These are phyloP conservation scores for Maudiozyma barnettii DNA, from an alignment of 805 yeast genomes.

Conservation along the genomic window DNA sequence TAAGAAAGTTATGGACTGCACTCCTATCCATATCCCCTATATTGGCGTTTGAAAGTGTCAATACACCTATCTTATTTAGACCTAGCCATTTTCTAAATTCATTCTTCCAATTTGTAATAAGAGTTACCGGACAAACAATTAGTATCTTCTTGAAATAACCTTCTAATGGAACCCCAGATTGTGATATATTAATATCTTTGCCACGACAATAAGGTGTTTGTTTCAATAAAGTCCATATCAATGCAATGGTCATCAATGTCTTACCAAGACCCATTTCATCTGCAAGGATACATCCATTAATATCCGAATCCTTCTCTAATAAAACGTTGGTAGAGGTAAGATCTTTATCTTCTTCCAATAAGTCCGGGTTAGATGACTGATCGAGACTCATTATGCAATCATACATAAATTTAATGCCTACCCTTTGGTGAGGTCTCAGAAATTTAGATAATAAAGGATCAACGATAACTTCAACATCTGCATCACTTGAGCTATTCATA, in stretches of 20 bases:
- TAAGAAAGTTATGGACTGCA: conserved; percentile 51
- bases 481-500: conserved; percentile 30
- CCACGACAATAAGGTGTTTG: conserved; percentile 42
- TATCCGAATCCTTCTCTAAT: conserved; percentile 20
- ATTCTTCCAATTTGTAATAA: conserved; percentile 75
- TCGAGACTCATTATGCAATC: conserved; percentile 70
- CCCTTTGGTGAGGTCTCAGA: conserved; percentile 78
- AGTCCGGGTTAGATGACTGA: conserved; percentile 7
- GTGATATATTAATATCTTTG: conserved; percentile 26
- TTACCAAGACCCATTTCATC: conserved; percentile 97
- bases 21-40: conserved; percentile 45
- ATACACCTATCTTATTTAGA: conserved; percentile 50
- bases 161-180: conserved; percentile 26
- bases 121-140: conserved; percentile 85
- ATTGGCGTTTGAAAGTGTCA: conserved; percentile 45
- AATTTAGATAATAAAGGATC: conserved; percentile 46
- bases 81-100: conserved; percentile 90
- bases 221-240: conserved; percentile 73
- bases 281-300: conserved; percentile 72
- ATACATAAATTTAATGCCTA: conserved; percentile 74
- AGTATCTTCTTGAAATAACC: conserved; percentile 48
- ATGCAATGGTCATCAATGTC: conserved; percentile 74
- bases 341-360: not conserved
- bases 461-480: conserved; percentile 41
- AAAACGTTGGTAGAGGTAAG: conserved; percentile 8